A percentile compares a stretch with the other conserved stretches of the same genome.
Conservation (phyloP, 208 protist genomes). For the Borovskyia barvae region DNA sequence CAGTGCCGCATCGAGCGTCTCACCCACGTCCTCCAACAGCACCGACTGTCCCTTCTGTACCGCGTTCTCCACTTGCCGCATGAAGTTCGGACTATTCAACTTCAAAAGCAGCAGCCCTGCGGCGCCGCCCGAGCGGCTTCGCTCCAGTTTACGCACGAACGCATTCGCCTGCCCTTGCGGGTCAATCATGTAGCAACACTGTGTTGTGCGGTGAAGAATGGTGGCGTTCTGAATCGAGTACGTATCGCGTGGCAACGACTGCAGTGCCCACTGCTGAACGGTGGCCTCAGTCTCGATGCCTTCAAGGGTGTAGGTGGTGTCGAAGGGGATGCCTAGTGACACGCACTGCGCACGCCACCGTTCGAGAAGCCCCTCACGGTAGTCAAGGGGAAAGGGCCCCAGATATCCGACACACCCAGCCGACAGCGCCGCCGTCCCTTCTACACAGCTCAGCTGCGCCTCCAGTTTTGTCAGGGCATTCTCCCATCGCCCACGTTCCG, state of each 20-base stretch:
- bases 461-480: slow-evolving; percentile 58
- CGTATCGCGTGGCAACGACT: slow-evolving; percentile 92
- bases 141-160: slow-evolving; percentile 92
- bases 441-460: slow-evolving; percentile 51
- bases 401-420: slow-evolving; percentile 91
- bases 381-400: slow-evolving; percentile 84
- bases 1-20: slow-evolving; percentile 94
- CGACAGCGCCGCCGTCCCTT: slow-evolving; percentile 80
- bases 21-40: slow-evolving; percentile 94
- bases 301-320: slow-evolving; percentile 76
- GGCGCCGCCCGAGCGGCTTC: slow-evolving; percentile 41
- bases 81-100: slow-evolving; percentile 88
- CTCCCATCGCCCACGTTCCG: slow-evolving; percentile 80
- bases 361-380: slow-evolving; percentile 62
- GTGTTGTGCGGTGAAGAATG: slow-evolving; percentile 74
- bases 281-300: slow-evolving; percentile 85
- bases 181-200: slow-evolving; percentile 94
- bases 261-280: slow-evolving; percentile 92
- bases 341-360: slow-evolving; percentile 63
- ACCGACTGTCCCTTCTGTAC: slow-evolving; percentile 94
- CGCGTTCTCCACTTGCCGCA: slow-evolving; percentile 92
- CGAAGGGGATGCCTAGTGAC: slow-evolving; percentile 58
- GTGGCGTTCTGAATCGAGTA: slow-evolving; percentile 92
- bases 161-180: slow-evolving; percentile 94
- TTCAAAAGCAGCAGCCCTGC: slow-evolving; percentile 89